A percentile compares a stretch with the other conserved stretches of the same genome.
phyloP scores from a whole-genome alignment of 768 basidiomycete genomes.

The Suillus tomentosus region DNA sequence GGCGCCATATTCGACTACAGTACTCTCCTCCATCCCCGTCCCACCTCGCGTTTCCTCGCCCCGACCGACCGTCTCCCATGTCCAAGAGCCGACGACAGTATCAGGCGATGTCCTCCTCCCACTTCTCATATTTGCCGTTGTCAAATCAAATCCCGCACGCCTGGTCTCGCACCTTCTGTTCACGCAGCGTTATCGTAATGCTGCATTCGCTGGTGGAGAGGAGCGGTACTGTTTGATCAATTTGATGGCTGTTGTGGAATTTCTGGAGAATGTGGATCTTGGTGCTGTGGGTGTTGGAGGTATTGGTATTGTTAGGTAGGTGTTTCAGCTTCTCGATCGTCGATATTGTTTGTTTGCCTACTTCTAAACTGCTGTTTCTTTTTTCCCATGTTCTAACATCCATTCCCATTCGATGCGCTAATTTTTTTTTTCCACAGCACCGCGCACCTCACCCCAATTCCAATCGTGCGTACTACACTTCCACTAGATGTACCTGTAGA shows the following conservation, averaged over 20 bases:
- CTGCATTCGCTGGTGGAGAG: constrained; percentile 60
- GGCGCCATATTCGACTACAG: not conserved
- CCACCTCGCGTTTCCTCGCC: constrained; percentile 14
- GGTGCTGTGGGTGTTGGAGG: constrained; percentile 64
- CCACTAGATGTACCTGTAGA: constrained; percentile 52
- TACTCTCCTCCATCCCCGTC: constrained; percentile 1
- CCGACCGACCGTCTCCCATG: constrained; percentile 15
- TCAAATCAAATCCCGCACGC: constrained; percentile 86
- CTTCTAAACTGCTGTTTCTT: constrained; percentile 2
- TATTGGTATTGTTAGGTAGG: constrained; percentile 60
- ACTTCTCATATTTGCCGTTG: constrained; percentile 90
- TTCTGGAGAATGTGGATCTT: constrained; percentile 92
- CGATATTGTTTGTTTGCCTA: constrained; percentile 12
- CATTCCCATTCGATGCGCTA: not conserved
- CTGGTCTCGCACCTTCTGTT: constrained; percentile 58
- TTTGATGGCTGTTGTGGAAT: constrained; percentile 93
- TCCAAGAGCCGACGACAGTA: constrained; percentile 49
- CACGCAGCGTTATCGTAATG: constrained; percentile 35
- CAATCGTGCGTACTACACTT: constrained; percentile 51
- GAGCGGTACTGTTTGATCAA: constrained; percentile 94
- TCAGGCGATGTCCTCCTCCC: constrained; percentile 92
- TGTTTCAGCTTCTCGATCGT: not conserved
- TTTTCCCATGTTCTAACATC: not conserved
- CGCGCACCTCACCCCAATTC: constrained; percentile 81
- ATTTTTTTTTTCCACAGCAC: constrained; percentile 46